Evolutionary conservation across 2,329 filamentous ascomycete genomes (phyloP), one percentile per base, ranked within the genome.

Genomic region (Epichloe uncinata): DNA sequence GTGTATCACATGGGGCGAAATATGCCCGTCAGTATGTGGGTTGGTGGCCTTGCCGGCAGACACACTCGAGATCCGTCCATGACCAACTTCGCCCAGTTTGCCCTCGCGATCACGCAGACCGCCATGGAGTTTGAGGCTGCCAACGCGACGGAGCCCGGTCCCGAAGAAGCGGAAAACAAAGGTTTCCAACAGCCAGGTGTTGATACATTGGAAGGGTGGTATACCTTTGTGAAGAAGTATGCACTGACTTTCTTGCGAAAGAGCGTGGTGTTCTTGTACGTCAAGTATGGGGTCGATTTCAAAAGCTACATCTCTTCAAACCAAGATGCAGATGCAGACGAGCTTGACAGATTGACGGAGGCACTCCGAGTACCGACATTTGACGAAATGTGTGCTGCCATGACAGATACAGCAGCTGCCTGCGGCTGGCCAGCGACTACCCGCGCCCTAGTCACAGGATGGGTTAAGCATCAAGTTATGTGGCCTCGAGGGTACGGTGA

Each of bases 221-320:
- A 81, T 57, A 66, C 66, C 8, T 80, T 84, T 57, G 75, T 87
- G 22, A 80, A 82, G 54, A 89, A 84, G 59, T 98, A 97, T 61
- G 88, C 89, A 4, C 73, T 96, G n/a, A 75, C 81, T 0, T 98
- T 96, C 69, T 72, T 98, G 38, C 84, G 93, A 52, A 98, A 98
- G 69, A 76, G 78, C 7, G 77, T 82, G 42, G 78, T 98, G 45
- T 78, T 97, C 37, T 78, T 97, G 55, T 84, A 97, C 63, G 84
- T 94, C 53, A 85, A 87, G 58, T 89, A 87, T 61, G 91, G 91
- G 16, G 81, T 97, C 47, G 87, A 95, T 56, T 90, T 97, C 60
- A 85, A 85, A 42, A 82, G 76, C 60, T 77, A 85, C 51, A 71
- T 82, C 34, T 76, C 82, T 47, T 71, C 75, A 4, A 73, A 76